Base-by-base conservation (phyloP, 495 filamentous ascomycete species). In the Sporormia fimetaria region DNA sequence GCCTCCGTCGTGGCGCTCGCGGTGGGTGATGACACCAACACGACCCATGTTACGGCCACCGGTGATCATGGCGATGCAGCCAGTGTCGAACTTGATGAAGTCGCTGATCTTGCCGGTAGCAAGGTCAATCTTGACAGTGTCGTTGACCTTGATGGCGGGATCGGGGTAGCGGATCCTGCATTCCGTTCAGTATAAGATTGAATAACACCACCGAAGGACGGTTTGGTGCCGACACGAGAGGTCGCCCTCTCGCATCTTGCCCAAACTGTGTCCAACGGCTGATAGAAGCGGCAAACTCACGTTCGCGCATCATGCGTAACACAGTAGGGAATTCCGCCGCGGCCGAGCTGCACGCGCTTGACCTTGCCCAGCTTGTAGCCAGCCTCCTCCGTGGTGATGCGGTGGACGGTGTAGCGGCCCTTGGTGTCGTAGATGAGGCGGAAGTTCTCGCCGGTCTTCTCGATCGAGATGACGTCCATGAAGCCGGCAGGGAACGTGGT, bases 221-320 rank as follows among this genome's bases (percentile, higher is more conserved):
- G 41, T 49, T 37, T 36, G 45, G 40, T 40, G 50, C 40, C 45
- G 45, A 37, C 39, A 33, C 35, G 21, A 25, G 30, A 51, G 41
- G 40, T 51, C 12, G 28, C 35, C 41, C 41, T 32, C 47, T 36
- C 30, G 31, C 38, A 47, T 26, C 40, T 50, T 38, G 78, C 83
- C 83, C 87, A 92, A 90, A 73, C 81, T 87, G 90, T 84, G 82
- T 86, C 86, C 85, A 92, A 93, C 86, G 86, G 78, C 86, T 93
- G 86, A 93, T 80, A 83, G 86, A 49, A 44, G 87, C 81, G 75
- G 80, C 36, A 77, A 66, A 82, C 87, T 90, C 71, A 95, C 87
- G 92, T 98, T 83, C 90, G 78, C 70, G 92, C 90, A 85, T 98
- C 90, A 79, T 96, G 92, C 84, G 92, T 96, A 82, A 96, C 90